These are phyloP conservation scores for Ophiostoma angusticollis DNA, from an alignment of 2,329 filamentous ascomycete genomes.

Conservation along the genomic window DNA sequence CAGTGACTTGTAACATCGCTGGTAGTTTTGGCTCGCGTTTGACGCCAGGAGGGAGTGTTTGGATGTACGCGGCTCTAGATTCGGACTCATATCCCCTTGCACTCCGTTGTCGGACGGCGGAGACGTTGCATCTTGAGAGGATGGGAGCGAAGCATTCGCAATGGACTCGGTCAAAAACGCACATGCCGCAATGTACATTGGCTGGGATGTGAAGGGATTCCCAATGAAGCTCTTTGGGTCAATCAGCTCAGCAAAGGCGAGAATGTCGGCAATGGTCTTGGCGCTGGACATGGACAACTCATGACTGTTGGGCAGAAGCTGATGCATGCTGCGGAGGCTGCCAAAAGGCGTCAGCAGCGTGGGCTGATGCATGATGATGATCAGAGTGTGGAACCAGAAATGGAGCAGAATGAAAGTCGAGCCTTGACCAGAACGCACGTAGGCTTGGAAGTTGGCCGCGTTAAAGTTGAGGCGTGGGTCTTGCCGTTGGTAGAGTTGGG, in stretches of 20 bases:
- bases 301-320: conserved; percentile 66
- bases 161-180: conserved; percentile 77
- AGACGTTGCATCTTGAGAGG: conserved; percentile 48
- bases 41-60: conserved; percentile 69
- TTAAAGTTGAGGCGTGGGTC: conserved; percentile 70
- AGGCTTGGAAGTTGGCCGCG: conserved; percentile 73
- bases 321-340: conserved; percentile 44
- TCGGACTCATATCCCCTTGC: background rate
- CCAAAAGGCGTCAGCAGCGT: conserved; percentile 67
- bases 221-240: conserved; percentile 77
- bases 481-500: conserved; percentile 56
- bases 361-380: conserved; percentile 74
- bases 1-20: conserved; percentile 71
- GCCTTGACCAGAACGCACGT: conserved; percentile 67
- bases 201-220: conserved; percentile 81
- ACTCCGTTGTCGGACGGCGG: conserved; percentile 16
- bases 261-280: conserved; percentile 81
- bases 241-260: conserved; percentile 74
- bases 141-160: conserved; percentile 52
- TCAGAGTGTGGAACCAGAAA: conserved; percentile 80
- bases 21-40: conserved; percentile 76
- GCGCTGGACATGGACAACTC: conserved; percentile 78
- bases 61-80: conserved; percentile 22
- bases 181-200: conserved; percentile 83
- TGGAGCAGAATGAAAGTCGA: conserved; percentile 80